Evolutionary conservation across 306 rosid species (phyloP).

Genomic region (Pyrus pyrifolia): DNA sequence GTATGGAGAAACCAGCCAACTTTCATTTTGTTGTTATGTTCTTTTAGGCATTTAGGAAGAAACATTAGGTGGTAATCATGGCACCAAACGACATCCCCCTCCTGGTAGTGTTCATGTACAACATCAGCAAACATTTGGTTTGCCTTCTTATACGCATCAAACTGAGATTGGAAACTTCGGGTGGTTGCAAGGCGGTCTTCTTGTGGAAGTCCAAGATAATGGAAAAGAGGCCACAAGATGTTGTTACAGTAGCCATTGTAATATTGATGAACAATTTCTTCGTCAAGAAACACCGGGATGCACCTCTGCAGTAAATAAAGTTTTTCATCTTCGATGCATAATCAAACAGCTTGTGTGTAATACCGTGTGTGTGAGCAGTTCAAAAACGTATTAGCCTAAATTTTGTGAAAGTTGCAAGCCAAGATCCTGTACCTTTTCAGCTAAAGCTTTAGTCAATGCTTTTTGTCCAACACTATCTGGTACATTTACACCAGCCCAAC

Average conservation of each 20-base stretch:
- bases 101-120: conserved; percentile 72
- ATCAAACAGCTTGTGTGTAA: not conserved
- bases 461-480: conserved; percentile 72
- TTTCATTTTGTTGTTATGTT: conserved; percentile 67
- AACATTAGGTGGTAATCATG: conserved; percentile 97
- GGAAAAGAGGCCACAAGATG: conserved; percentile 95
- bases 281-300: conserved; percentile 89
- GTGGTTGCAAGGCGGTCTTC: conserved; percentile 97
- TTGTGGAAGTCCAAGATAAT: conserved; percentile 92
- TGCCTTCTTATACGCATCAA: conserved; percentile 89
- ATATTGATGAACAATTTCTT: conserved; percentile 86
- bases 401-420: conserved; percentile 11
- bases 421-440: conserved; percentile 67
- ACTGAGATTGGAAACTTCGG: conserved; percentile 85
- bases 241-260: conserved; percentile 98
- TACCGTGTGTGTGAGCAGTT: not conserved
- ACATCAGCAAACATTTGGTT: conserved; percentile 94
- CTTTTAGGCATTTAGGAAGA: conserved; percentile 88
- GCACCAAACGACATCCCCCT: conserved; percentile 96
- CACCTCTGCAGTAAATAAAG: conserved; percentile 58
- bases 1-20: conserved; percentile 99
- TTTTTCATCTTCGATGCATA: not conserved
- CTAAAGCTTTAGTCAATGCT: conserved; percentile 73
- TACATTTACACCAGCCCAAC: conserved; percentile 98
- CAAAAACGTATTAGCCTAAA: conserved; percentile 2